A percentile compares a stretch with the other conserved stretches of the same genome.
phyloP scores from a whole-genome alignment of 2,329 filamentous ascomycete genomes.

The Colletotrichum costaricense region DNA sequence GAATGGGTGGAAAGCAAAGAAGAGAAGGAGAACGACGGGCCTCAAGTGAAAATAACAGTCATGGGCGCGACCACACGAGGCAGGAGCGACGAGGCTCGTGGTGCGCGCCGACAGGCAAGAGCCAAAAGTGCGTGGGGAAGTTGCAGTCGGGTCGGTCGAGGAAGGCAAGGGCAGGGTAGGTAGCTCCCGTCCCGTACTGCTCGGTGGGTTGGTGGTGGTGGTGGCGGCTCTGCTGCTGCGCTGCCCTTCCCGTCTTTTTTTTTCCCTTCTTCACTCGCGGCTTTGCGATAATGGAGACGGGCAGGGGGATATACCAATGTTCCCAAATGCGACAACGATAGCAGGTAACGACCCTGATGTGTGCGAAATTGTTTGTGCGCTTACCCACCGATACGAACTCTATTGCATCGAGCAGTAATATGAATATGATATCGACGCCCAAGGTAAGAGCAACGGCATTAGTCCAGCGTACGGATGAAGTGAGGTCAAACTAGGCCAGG shows the following conservation, averaged over 20 bases:
- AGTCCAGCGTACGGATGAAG: not conserved
- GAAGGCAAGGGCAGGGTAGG: constrained; percentile 31
- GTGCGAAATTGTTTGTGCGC: not conserved
- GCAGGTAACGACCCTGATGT: not conserved
- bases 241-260: not conserved
- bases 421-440: not conserved
- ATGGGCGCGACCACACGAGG: constrained; percentile 33
- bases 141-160: constrained; percentile 10
- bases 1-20: not conserved
- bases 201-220: not conserved
- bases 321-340: not conserved
- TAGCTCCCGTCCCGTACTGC: not conserved
- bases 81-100: constrained; percentile 34
- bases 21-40: constrained; percentile 18
- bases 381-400: not conserved
- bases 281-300: not conserved
- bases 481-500: not conserved
- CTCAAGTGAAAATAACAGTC: constrained; percentile 18
- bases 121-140: constrained; percentile 31
- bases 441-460: not conserved
- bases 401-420: not conserved
- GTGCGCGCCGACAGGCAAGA: constrained; percentile 29
- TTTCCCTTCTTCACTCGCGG: not conserved
- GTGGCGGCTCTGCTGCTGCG: not conserved
- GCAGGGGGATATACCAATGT: not conserved